phyloP scores from a whole-genome alignment of 495 filamentous ascomycete species.

The Jackrogersella minutella region DNA sequence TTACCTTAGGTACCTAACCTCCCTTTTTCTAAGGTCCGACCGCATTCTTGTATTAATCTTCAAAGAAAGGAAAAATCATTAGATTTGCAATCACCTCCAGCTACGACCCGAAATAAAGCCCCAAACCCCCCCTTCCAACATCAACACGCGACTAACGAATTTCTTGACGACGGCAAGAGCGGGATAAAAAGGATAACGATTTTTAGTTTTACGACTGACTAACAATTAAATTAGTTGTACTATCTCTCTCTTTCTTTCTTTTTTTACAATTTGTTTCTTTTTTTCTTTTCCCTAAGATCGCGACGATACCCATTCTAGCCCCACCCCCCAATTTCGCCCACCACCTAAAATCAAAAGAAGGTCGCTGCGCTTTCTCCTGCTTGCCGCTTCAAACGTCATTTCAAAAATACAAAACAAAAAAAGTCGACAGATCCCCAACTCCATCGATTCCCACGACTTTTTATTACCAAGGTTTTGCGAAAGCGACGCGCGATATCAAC shows the following conservation, averaged over 20 bases:
- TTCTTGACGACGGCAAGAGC: neutral
- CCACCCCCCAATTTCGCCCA: conserved; percentile 11
- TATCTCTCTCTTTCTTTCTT: neutral
- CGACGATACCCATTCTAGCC: conserved; percentile 19
- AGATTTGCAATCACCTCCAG: neutral
- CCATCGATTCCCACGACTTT: conserved; percentile 6
- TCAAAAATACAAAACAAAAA: no score
- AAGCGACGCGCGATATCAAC: conserved; percentile 4
- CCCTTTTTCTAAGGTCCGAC: conserved; percentile 4
- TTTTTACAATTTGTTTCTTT: conserved; percentile 5
- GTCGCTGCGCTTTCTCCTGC: conserved; percentile 16
- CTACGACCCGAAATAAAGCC: no score
- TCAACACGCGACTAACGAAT: neutral
- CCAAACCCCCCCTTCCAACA: no score
- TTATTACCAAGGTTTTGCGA: neutral
- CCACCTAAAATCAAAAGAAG: conserved; percentile 1
- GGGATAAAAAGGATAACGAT: neutral
- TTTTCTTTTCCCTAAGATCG: conserved; percentile 2
- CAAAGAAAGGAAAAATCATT: conserved; percentile 7
- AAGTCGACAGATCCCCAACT: conserved; percentile 10
- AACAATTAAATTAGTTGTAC: neutral
- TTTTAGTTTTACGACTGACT: neutral
- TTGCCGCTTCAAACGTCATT: conserved; percentile 27
- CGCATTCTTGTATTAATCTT: neutral
- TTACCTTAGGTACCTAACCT: conserved; percentile 3